phyloP scores from a whole-genome alignment of 176 grass and related monocot genomes.

The Cymbopogon citratus region DNA sequence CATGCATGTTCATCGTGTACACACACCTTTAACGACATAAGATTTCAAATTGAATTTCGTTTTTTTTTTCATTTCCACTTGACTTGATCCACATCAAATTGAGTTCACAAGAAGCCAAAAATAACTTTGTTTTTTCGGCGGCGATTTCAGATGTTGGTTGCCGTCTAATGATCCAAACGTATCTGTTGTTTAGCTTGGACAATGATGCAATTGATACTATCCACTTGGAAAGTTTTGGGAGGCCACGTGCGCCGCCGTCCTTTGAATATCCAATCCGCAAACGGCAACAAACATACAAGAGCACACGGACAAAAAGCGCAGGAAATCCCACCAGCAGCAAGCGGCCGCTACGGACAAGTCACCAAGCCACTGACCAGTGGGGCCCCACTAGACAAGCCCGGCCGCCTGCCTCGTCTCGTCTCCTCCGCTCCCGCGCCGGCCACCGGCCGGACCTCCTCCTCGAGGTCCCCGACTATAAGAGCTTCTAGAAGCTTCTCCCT shows the following conservation, averaged over 20 bases:
- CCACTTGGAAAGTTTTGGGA: not conserved
- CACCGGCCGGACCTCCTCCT: too few relatives aligned
- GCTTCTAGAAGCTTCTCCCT: constrained; percentile 17
- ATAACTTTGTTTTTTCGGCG: not conserved
- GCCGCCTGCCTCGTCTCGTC: not conserved
- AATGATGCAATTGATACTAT: not conserved
- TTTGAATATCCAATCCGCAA: not conserved
- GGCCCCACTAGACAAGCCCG: not conserved
- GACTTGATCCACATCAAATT: not conserved
- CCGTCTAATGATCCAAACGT: not conserved
- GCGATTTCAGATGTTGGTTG: not conserved
- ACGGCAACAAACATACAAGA: not conserved
- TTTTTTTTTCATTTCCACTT: not conserved
- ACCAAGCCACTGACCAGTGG: not conserved
- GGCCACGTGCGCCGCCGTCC: not conserved
- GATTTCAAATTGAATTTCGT: not conserved
- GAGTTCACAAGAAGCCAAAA: not conserved
- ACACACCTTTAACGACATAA: not conserved
- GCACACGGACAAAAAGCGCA: not conserved
- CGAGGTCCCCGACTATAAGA: not conserved
- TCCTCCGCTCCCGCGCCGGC: not conserved
- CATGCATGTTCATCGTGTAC: not conserved
- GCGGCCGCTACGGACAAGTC: not conserved
- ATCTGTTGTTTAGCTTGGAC: not conserved
- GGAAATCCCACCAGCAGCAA: not conserved